Conservation (phyloP, 2,329 filamentous ascomycete species). For the Pseudogymnoascus sp. region DNA sequence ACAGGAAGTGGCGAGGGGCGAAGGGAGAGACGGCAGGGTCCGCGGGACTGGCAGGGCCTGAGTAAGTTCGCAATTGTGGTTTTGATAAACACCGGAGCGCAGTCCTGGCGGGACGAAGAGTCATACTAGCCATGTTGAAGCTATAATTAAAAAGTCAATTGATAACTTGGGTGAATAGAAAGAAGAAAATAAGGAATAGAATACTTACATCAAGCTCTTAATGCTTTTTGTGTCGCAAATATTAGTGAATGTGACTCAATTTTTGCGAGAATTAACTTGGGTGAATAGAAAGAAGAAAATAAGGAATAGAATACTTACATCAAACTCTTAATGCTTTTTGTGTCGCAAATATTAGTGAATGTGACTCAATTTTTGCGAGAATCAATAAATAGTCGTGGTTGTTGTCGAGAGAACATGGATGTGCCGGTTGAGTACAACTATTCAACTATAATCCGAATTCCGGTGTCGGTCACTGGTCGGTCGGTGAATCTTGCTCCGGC, state of each 20-base stretch:
- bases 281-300: background rate
- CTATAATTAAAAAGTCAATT: slow-evolving; percentile 13
- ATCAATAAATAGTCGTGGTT: background rate
- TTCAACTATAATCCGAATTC: slow-evolving; percentile 2
- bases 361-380: background rate
- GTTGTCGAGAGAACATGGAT: background rate
- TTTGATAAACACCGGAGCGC: slow-evolving; percentile 18
- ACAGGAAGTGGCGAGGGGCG: slow-evolving; percentile 78
- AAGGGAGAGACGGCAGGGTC: slow-evolving; percentile 35
- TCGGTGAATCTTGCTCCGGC: background rate
- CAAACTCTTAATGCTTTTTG: background rate
- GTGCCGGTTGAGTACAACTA: background rate
- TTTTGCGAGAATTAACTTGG: background rate
- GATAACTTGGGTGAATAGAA: background rate
- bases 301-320: background rate
- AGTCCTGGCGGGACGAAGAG: slow-evolving; percentile 20
- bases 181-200: background rate
- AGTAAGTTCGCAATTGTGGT: slow-evolving; percentile 19
- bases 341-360: slow-evolving; percentile 4
- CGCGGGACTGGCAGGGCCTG: slow-evolving; percentile 14
- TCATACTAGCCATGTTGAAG: slow-evolving; percentile 17
- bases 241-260: slow-evolving; percentile 3
- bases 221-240: background rate
- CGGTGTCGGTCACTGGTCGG: slow-evolving; percentile 1
- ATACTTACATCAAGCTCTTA: background rate